Conservation (phyloP, 148 eudicot species). For the Silene uniflora region DNA sequence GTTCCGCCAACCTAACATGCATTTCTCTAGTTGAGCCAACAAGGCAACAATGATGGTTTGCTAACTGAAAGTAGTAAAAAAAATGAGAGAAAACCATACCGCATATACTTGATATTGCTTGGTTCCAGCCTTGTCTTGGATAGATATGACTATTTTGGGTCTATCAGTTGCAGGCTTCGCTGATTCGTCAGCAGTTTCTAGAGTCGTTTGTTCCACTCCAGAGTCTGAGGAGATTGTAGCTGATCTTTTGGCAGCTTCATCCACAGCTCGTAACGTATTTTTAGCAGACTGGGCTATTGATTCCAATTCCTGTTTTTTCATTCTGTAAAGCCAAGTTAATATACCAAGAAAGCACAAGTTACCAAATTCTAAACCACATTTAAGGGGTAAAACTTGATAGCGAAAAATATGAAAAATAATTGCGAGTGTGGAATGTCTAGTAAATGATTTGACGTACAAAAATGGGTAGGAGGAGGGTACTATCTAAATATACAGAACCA, state of each 20-base stretch:
- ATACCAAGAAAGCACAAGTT: neutral
- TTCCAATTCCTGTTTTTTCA: constrained; percentile 62
- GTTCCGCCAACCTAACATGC: neutral
- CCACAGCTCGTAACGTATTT: constrained; percentile 30
- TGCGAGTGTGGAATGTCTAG: neutral
- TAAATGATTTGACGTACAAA: neutral
- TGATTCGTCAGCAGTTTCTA: constrained; percentile 33
- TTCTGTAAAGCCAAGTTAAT: constrained; percentile 32
- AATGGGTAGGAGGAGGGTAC: neutral
- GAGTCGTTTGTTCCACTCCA: constrained; percentile 21
- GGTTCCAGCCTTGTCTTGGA: constrained; percentile 61
- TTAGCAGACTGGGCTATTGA: constrained; percentile 50
- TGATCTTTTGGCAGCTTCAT: constrained; percentile 48
- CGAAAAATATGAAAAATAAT: neutral
- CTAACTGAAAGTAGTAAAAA: neutral
- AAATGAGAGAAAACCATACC: constrained; percentile 30
- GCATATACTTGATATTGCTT: constrained; percentile 58
- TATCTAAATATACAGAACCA: neutral
- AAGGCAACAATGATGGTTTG: no score
- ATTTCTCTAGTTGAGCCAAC: neutral
- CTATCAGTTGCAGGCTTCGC: constrained; percentile 41
- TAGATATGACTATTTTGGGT: constrained; percentile 58
- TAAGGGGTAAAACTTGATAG: neutral
- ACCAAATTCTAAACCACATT: neutral
- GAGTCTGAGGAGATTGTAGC: constrained; percentile 26